Base-by-base conservation (phyloP, 2,329 filamentous ascomycete genomes). In the Volutella citrinella region DNA sequence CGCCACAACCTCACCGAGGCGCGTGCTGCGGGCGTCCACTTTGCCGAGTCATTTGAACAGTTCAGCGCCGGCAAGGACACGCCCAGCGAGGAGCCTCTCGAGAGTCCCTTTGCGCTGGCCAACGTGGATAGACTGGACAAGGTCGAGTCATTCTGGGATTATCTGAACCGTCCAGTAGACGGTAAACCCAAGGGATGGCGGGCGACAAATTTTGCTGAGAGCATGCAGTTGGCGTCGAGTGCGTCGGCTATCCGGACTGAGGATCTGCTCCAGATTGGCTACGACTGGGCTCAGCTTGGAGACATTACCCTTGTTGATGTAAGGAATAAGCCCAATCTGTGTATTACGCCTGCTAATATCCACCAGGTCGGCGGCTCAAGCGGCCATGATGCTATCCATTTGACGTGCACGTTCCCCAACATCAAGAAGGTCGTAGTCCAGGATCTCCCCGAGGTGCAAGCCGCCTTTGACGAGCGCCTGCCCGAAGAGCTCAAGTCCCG, bases 361-460 rank as follows among this genome's bases (percentile, higher is more conserved):
- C 4, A 12, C 15, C 12, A 57, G 54, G 36, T 56, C 25, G 54
- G 52, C 6, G 55, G 52, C 2, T 52, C 40, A 7, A 40, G 48
- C 12, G 54, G 55, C 5, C 44, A 50, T 13, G 47, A 55, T 3
- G 42, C 51, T 4, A 28, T 48, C 6, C 40, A 43, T 1, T 30
- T 56, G 7, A 48, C 54, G 7, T 38, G 43, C 16, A 29, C 37
- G 2, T 58, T 54, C 19, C 51, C 49, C 6, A 25, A 25, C 5
- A 20, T 57, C 2, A 47, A 43, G 11, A 47, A 43, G 11, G 73
- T 77, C 45, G 52, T 75, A 4, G 73, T 75, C 6, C 70, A 76
- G 45, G 72, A 76, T 38, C 57, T 72, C 5, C 50, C 54, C 4
- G 60, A 59, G 30, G 68, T 65, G 20, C 53, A 40, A n/a, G 12